A percentile compares a stretch with the other conserved stretches of the same genome.
Evolutionary conservation across 805 yeast species (phyloP).

Genomic region (Diddensiella santjacobensis): DNA sequence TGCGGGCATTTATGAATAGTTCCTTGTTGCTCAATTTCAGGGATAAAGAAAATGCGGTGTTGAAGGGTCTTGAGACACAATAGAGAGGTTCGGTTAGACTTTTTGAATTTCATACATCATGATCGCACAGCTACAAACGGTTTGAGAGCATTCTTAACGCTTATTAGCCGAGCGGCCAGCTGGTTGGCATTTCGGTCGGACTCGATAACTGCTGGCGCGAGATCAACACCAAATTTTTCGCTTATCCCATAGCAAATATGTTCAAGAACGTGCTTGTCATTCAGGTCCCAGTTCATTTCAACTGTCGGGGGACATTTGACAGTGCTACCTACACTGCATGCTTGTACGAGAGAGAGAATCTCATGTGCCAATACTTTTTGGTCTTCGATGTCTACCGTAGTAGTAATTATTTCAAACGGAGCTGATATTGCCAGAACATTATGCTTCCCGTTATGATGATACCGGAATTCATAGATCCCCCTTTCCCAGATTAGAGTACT

Average conservation of each 20-base stretch:
- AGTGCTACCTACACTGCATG: constrained; percentile 23
- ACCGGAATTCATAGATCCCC: constrained; percentile 71
- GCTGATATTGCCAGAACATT: constrained; percentile 62
- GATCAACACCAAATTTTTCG: constrained; percentile 30
- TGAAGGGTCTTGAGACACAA: constrained; percentile 23
- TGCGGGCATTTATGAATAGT: constrained; percentile 45
- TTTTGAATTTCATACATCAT: not conserved
- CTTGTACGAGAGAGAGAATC: constrained; percentile 28
- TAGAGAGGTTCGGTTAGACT: not conserved
- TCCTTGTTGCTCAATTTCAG: constrained; percentile 34
- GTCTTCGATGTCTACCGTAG: constrained; percentile 29
- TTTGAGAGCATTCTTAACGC: constrained; percentile 30
- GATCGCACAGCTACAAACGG: constrained; percentile 23
- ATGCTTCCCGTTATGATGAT: constrained; percentile 63
- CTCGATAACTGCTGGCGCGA: constrained; percentile 42
- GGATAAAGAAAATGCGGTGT: constrained; percentile 8
- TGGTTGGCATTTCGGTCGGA: constrained; percentile 37
- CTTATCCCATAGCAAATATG: constrained; percentile 28
- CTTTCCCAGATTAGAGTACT: constrained; percentile 56
- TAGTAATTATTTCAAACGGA: constrained; percentile 58
- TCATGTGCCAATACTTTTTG: constrained; percentile 25
- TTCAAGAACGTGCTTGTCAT: constrained; percentile 22
- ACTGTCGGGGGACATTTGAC: constrained; percentile 17
- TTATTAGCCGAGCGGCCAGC: constrained; percentile 29
- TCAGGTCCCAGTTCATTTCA: constrained; percentile 26